Conservation (phyloP, 2,329 filamentous ascomycete species). For the Botryotinia convoluta region DNA sequence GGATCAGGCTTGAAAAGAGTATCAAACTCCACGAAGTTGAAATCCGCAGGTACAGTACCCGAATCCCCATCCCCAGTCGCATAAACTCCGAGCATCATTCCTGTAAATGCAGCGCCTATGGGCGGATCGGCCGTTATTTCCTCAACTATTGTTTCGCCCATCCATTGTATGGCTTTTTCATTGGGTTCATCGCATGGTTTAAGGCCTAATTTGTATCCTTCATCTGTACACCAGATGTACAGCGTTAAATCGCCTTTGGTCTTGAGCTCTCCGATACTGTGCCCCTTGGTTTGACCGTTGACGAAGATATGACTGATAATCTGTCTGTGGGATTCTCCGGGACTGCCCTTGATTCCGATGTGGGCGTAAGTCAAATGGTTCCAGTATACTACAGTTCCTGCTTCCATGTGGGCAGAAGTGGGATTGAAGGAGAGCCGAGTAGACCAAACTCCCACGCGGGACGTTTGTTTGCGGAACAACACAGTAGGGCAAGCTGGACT, state of each 20-base stretch:
- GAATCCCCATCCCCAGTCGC: constrained; percentile 5
- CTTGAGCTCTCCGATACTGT: not conserved
- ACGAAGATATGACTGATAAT: not conserved
- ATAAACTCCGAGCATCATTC: constrained; percentile 13
- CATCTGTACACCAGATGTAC: not conserved
- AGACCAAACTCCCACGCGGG: constrained; percentile 5
- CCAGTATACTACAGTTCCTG: constrained; percentile 8
- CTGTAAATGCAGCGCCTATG: constrained; percentile 4
- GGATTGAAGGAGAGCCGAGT: constrained; percentile 1
- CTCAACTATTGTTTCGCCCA: constrained; percentile 3
- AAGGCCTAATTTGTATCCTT: not conserved
- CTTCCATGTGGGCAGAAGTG: not conserved
- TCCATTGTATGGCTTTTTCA: not conserved
- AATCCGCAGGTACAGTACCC: not conserved
- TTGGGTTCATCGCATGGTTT: not conserved
- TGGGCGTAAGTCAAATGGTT: not conserved
- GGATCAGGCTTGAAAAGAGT: not conserved
- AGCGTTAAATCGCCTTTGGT: not conserved
- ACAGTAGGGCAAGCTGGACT: constrained; percentile 5
- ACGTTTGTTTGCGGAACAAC: constrained; percentile 11
- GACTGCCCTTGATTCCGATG: not conserved
- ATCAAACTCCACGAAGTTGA: not conserved
- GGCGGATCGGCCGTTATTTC: not conserved
- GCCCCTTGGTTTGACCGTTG: not conserved
- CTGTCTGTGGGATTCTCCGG: not conserved